Percentiles rank a stretch among this genome's conserved stretches.
These are phyloP conservation scores for Speleostelium caveatum DNA, from an alignment of 78 protist species.

Conservation along the genomic window DNA sequence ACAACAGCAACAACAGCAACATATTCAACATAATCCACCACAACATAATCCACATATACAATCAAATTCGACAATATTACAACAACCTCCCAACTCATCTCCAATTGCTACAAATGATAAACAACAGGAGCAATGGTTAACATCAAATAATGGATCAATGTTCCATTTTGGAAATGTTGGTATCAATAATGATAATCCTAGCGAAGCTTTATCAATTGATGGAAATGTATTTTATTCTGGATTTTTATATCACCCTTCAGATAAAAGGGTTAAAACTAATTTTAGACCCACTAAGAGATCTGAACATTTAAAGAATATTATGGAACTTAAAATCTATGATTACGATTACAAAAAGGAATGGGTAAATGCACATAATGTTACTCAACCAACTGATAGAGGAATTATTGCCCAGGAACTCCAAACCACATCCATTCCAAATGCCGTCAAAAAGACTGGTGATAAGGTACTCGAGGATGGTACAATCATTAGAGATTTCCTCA, in stretches of 20 bases:
- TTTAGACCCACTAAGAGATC: slow-evolving; percentile 37
- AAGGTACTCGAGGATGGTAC: slow-evolving; percentile 33
- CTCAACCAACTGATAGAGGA: slow-evolving; percentile 44
- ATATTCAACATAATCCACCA: not conserved
- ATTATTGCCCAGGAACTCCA: slow-evolving; percentile 80
- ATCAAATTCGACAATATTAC: not conserved
- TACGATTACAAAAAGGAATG: slow-evolving; percentile 53
- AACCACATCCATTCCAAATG: slow-evolving; percentile 36
- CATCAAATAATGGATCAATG: slow-evolving; percentile 14
- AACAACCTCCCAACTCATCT: no score
- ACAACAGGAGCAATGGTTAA: not conserved
- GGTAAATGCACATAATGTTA: slow-evolving; percentile 15
- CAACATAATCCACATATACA: not conserved
- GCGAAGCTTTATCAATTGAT: slow-evolving; percentile 73
- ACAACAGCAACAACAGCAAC: slow-evolving; percentile 23
- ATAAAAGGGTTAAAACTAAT: slow-evolving; percentile 64
- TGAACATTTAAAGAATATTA: slow-evolving; percentile 37
- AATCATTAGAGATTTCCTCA: slow-evolving; percentile 44
- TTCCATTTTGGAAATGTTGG: slow-evolving; percentile 78
- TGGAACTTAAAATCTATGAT: slow-evolving; percentile 46
- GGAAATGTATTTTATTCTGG: slow-evolving; percentile 81
- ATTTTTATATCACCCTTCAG: slow-evolving; percentile 54
- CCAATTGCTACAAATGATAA: not conserved
- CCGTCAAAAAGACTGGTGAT: slow-evolving; percentile 64
- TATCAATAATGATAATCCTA: slow-evolving; percentile 78